These are phyloP conservation scores for Plasmodium billcollinsi DNA, from an alignment of 169 alveolate species.

Conservation along the genomic window DNA sequence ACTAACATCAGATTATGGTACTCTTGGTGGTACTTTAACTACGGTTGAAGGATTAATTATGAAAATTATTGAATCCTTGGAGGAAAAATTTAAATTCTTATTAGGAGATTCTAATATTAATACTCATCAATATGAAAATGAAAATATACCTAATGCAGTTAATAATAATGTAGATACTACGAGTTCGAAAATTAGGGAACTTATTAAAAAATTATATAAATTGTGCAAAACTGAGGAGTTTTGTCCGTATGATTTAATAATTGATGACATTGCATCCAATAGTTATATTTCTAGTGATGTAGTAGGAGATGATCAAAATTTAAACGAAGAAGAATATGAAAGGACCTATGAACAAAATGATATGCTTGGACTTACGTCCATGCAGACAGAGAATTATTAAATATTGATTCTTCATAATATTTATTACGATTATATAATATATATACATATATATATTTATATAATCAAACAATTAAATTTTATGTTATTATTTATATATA, in stretches of 20 bases:
- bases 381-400: conserved; percentile 90
- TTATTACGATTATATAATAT: no score
- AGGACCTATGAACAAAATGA: conserved; percentile 95
- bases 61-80: conserved; percentile 88
- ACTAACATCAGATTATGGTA: conserved; percentile 93
- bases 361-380: conserved; percentile 93
- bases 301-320: conserved; percentile 83
- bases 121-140: conserved; percentile 80
- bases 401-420: background rate
- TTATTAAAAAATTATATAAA: conserved; percentile 41
- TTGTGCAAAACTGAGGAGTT: conserved; percentile 64
- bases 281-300: conserved; percentile 91
- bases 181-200: conserved; percentile 29
- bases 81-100: conserved; percentile 91
- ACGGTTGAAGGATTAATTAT: conserved; percentile 97
- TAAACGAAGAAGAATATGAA: conserved; percentile 89
- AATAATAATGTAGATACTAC: conserved; percentile 41
- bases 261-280: conserved; percentile 95
- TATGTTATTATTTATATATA: no score
- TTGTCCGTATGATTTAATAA: conserved; percentile 87
- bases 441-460: no score
- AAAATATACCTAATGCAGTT: conserved; percentile 79
- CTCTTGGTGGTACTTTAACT: conserved; percentile 81
- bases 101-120: conserved; percentile 94
- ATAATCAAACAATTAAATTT: no score